Evolutionary conservation across 176 grass and related monocot genomes (phyloP).

Genomic region (Alloteropsis semialata): DNA sequence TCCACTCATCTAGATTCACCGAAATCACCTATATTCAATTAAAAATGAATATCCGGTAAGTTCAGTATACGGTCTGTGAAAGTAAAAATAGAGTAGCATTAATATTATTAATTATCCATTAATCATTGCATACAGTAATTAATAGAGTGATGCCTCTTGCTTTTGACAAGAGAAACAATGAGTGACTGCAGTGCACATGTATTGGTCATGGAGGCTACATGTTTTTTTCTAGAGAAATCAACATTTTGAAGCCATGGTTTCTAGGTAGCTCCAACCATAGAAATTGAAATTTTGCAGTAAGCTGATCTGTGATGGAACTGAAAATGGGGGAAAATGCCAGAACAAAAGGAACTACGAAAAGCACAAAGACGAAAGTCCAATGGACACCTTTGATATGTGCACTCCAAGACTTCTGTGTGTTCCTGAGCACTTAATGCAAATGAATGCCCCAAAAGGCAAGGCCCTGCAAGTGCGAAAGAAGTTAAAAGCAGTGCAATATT

Average conservation of each 20-base stretch:
- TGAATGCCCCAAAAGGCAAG: conserved; percentile 75
- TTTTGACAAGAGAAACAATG: background rate
- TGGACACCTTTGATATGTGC: conserved; percentile 80
- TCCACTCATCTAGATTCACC: conserved; percentile 96
- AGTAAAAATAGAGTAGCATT: background rate
- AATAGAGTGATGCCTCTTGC: background rate
- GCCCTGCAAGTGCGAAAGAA: conserved; percentile 42
- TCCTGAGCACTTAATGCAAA: conserved; percentile 97
- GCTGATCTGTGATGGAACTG: background rate
- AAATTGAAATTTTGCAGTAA: background rate
- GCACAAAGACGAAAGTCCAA: background rate
- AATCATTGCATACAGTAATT: background rate
- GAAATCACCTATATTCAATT: conserved; percentile 59
- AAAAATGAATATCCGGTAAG: background rate
- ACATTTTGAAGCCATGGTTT: background rate
- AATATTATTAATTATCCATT: background rate
- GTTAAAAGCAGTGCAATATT: conserved; percentile 10
- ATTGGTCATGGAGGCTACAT: background rate
- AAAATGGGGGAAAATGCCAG: background rate
- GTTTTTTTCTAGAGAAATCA: background rate
- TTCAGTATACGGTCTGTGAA: background rate
- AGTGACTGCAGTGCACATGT: background rate
- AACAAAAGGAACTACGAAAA: background rate
- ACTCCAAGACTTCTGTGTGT: conserved; percentile 93
- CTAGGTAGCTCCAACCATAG: background rate